Conservation (phyloP, 1,284 basidiomycete species). For the Macrocystidia cucumis region DNA sequence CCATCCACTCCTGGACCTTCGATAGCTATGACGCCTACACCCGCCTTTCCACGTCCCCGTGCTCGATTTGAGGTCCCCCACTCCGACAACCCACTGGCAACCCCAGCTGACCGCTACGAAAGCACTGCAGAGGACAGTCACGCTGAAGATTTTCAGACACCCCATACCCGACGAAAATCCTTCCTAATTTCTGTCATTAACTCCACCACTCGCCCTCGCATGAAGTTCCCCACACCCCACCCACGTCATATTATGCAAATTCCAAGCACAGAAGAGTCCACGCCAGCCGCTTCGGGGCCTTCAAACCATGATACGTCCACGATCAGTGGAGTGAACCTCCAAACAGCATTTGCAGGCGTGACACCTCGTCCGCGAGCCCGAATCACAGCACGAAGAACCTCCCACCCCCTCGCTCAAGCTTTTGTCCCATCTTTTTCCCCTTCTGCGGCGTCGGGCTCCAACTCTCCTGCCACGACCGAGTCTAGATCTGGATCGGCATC, state of each 20-base stretch:
- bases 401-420: conserved; percentile 58
- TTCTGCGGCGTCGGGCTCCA: too few relatives aligned
- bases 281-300: conserved; percentile 18
- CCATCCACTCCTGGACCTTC: conserved; percentile 41
- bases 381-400: conserved; percentile 27
- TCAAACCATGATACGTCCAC: conserved; percentile 10
- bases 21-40: conserved; percentile 54
- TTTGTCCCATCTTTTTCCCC: too few relatives aligned
- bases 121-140: conserved; percentile 17
- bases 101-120: conserved; percentile 20
- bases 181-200: conserved; percentile 76
- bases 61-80: conserved; percentile 49
- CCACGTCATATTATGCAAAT: conserved; percentile 32
- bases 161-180: conserved; percentile 59
- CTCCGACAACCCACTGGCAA: conserved; percentile 25
- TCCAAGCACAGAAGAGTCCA: conserved; percentile 24
- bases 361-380: conserved; percentile 47
- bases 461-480: conserved; percentile 24
- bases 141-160: conserved; percentile 41
- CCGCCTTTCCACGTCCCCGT: conserved; percentile 51
- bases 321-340: conserved; percentile 23
- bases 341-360: conserved; percentile 49
- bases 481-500: conserved; percentile 16
- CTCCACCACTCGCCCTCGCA: conserved; percentile 64
- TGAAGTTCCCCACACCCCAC: conserved; percentile 60